A percentile compares a stretch with the other conserved stretches of the same genome.
Conservation (phyloP, 306 rosid genomes). For the Cicer cuneatum region DNA sequence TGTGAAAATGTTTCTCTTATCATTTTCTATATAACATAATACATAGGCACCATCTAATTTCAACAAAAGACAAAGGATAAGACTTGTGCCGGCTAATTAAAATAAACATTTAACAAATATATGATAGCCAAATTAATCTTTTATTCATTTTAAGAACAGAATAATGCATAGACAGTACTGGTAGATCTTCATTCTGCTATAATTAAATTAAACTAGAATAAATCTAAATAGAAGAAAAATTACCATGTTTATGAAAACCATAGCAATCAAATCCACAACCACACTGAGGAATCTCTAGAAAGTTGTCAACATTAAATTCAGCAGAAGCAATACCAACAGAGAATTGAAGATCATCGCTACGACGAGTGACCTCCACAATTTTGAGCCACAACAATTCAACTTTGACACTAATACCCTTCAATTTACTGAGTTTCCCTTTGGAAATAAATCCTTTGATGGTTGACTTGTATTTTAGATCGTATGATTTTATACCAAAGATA, state of each 20-base stretch:
- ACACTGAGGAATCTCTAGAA: conserved; percentile 62
- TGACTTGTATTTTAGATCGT: conserved; percentile 57
- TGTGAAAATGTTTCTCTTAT: no score
- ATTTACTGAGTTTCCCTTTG: conserved; percentile 47
- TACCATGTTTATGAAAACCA: background rate
- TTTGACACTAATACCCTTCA: conserved; percentile 62
- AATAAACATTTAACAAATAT: no score
- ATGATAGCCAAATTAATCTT: no score
- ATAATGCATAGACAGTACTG: background rate
- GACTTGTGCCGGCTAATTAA: no score
- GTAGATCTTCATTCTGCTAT: background rate
- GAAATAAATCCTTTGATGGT: conserved; percentile 60
- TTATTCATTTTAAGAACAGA: background rate
- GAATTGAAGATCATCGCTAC: conserved; percentile 52
- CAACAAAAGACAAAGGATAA: no score
- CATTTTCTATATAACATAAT: no score
- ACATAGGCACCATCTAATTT: no score
- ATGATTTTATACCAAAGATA: conserved; percentile 48
- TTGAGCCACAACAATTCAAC: conserved; percentile 58
- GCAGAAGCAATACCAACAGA: conserved; percentile 61
- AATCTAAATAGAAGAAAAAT: conserved; percentile 46
- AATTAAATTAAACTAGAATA: background rate
- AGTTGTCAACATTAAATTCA: conserved; percentile 48
- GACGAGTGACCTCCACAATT: conserved; percentile 54
- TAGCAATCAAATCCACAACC: conserved; percentile 63